A percentile compares a stretch with the other conserved stretches of the same genome.
phyloP scores from a whole-genome alignment of 1,284 basidiomycete species.

The Neonothopanus nambi region DNA sequence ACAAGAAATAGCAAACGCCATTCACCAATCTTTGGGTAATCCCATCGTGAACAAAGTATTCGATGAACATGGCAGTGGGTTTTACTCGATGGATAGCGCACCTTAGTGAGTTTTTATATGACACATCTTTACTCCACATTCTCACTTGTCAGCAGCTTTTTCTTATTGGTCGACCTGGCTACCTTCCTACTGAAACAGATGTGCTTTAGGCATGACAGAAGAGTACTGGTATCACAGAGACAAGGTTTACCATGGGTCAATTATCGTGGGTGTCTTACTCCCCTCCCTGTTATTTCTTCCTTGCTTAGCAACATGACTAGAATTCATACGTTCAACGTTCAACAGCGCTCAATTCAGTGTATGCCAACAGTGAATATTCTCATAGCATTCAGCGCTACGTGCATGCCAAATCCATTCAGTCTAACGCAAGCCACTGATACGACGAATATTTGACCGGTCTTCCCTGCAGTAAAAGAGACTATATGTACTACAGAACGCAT shows the following conservation, averaged over 20 bases:
- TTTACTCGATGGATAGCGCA: slow-evolving; percentile 98
- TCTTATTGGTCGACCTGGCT: slow-evolving; percentile 80
- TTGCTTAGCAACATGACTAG: no score
- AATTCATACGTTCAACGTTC: slow-evolving; percentile 93
- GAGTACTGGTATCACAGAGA: slow-evolving; percentile 89
- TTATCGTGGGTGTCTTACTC: no score
- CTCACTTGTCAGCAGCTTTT: slow-evolving; percentile 63
- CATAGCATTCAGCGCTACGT: slow-evolving; percentile 9
- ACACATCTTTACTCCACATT: not conserved
- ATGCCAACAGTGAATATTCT: slow-evolving; percentile 81
- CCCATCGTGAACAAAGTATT: slow-evolving; percentile 85
- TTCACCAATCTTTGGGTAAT: slow-evolving; percentile 88
- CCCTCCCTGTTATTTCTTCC: no score
- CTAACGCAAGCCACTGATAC: slow-evolving; percentile 82
- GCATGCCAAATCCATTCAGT: slow-evolving; percentile 44
- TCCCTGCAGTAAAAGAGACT: slow-evolving; percentile 98
- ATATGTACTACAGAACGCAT: slow-evolving; percentile 88
- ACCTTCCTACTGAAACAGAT: slow-evolving; percentile 87
- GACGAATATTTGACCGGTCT: slow-evolving; percentile 85
- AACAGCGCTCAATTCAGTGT: slow-evolving; percentile 88
- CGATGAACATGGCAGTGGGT: slow-evolving; percentile 82
- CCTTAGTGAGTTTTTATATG: slow-evolving; percentile 32
- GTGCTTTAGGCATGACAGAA: slow-evolving; percentile 89
- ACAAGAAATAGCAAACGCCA: slow-evolving; percentile 72
- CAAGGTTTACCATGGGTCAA: no score